phyloP scores from a whole-genome alignment of 1,139 yeast genomes.

The Diutina catenulata region DNA sequence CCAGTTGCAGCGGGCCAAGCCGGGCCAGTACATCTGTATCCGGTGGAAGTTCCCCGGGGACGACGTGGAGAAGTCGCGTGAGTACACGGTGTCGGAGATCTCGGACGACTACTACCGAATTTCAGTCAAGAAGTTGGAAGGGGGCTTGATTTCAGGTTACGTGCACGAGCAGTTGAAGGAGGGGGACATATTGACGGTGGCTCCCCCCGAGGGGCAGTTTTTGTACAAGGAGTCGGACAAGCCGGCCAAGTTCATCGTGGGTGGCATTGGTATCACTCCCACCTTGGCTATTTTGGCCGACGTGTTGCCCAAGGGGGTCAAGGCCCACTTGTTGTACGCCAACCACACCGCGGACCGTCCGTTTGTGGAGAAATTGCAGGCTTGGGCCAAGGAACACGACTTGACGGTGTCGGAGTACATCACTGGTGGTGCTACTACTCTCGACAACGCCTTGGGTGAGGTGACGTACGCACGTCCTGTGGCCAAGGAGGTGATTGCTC shows the following conservation, averaged over 20 bases:
- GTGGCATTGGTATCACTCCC: constrained; percentile 67
- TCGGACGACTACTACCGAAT: constrained; percentile 32
- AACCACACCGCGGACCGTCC: constrained; percentile 17
- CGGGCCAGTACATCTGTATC: constrained; percentile 56
- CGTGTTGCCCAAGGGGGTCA: constrained; percentile 17
- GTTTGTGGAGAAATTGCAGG: constrained; percentile 15
- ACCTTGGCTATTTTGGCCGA: constrained; percentile 37
- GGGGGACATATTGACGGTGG: constrained; percentile 38
- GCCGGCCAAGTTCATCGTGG: constrained; percentile 35
- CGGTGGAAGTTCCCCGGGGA: constrained; percentile 24
- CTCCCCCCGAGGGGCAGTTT: constrained; percentile 54
- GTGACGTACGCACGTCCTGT: not conserved
- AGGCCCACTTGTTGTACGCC: constrained; percentile 20
- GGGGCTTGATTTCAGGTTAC: constrained; percentile 42
- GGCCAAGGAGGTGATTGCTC: not conserved
- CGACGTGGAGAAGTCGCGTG: constrained; percentile 31
- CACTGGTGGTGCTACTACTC: constrained; percentile 6
- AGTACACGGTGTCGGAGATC: constrained; percentile 36
- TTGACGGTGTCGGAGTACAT: constrained; percentile 15
- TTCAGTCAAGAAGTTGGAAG: constrained; percentile 36
- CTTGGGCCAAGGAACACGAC: constrained; percentile 11
- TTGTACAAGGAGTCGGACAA: constrained; percentile 22
- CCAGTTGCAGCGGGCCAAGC: constrained; percentile 16
- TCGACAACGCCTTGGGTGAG: not conserved
- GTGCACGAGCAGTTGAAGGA: constrained; percentile 37